Conservation (phyloP, 1,139 yeast genomes). For the Casaregolazyma lundiana region DNA sequence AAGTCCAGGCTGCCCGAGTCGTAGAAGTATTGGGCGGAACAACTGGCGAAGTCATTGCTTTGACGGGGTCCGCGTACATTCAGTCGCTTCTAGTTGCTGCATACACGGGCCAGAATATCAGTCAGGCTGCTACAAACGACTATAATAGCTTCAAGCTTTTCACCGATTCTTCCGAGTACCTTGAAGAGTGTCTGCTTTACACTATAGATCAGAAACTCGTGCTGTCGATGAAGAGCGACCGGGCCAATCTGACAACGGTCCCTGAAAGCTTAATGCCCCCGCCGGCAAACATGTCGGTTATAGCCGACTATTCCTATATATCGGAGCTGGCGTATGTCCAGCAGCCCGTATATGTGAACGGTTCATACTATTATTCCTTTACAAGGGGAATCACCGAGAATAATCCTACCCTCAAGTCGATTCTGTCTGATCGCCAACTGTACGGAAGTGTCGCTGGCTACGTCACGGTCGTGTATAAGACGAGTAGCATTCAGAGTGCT, state of each 20-base stretch:
- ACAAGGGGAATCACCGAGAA: constrained; percentile 25
- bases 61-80: constrained; percentile 28
- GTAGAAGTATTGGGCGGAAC: constrained; percentile 59
- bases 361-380: constrained; percentile 21
- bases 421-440: constrained; percentile 11
- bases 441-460: constrained; percentile 54
- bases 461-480: constrained; percentile 60
- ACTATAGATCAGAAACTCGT: constrained; percentile 13
- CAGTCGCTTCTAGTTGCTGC: constrained; percentile 26
- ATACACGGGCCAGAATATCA: constrained; percentile 24
- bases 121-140: constrained; percentile 13
- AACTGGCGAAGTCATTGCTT: constrained; percentile 50
- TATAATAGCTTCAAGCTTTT: constrained; percentile 21
- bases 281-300: constrained; percentile 7
- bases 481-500: constrained; percentile 48
- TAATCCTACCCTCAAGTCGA: constrained; percentile 22
- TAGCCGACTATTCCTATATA: constrained; percentile 13
- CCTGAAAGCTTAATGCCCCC: constrained; percentile 18
- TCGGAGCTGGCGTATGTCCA: constrained; percentile 18
- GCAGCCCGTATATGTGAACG: constrained; percentile 22
- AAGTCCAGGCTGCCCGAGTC: constrained; percentile 74
- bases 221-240: constrained; percentile 1
- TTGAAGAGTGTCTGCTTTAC: constrained; percentile 25
- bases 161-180: constrained; percentile 26
- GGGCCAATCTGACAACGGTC: neutral